phyloP scores from a whole-genome alignment of 345 rosid genomes.

The Arabidopsis suecica region DNA sequence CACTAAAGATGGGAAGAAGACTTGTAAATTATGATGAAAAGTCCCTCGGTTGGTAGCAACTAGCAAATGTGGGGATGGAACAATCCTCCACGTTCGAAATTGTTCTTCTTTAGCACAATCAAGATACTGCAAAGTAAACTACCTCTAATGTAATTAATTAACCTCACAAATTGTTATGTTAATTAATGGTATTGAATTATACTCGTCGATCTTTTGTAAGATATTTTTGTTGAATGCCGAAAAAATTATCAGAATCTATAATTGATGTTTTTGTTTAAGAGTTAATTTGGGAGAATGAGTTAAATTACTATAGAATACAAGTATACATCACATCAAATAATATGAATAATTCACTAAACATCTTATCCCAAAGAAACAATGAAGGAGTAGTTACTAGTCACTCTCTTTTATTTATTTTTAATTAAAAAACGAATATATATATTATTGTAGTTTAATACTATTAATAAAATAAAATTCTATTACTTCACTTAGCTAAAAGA shows the following conservation, averaged over 20 bases:
- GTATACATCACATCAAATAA: conserved; percentile 4
- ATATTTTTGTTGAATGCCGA: too few relatives aligned
- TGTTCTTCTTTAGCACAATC: conserved; percentile 9
- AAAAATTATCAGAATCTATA: too few relatives aligned
- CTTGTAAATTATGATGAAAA: conserved; percentile 13
- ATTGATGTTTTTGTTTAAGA: not conserved
- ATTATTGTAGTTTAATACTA: not conserved
- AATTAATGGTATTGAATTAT: conserved; percentile 11
- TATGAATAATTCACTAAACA: not conserved
- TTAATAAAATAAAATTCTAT: too few relatives aligned
- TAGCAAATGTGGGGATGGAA: conserved; percentile 32
- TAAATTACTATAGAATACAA: too few relatives aligned
- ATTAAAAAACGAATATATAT: not conserved
- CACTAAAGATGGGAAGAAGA: conserved; percentile 6
- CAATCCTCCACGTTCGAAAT: conserved; percentile 28
- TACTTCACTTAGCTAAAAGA: not conserved
- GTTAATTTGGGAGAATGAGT: not conserved
- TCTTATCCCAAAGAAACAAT: not conserved
- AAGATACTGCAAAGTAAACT: conserved; percentile 25
- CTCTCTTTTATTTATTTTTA: not conserved
- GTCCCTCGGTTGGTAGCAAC: conserved; percentile 29
- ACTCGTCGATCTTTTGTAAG: not conserved
- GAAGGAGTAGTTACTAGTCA: conserved; percentile 3
- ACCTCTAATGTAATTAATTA: conserved; percentile 3
- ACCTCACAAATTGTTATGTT: not conserved